Base-by-base conservation (phyloP, 805 yeast species). In the Hermanozyma aechmeae region DNA sequence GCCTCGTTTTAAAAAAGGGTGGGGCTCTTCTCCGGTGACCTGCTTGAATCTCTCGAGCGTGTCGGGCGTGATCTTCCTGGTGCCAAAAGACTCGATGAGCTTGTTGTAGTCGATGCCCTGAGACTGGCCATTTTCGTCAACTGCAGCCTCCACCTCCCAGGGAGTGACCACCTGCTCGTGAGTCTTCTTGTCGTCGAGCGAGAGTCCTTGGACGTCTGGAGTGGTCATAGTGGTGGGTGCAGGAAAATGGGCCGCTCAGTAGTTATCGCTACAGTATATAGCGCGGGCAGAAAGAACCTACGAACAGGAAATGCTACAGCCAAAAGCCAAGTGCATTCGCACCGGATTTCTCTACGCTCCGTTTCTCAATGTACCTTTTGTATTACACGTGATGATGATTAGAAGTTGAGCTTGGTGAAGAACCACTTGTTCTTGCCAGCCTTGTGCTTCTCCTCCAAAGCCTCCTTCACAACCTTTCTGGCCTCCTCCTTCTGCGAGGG, bases 381-480 rank as follows among this genome's bases (percentile, higher is more conserved):
- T 40, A 42, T 40, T 39, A 39, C 40, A 40, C 43, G 37, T 27
- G 34, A 39, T 36, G 33, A 43, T 33, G 44, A 38, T 76, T 82
- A 84, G 73, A 84, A 84, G 73, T 80, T 78, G 65, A 84, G 80
- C 76, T 92, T 92, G 70, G 95, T 79, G 87, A 92, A 92, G 79
- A 92, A 92, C 98, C 98, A 92, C 75, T 86, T 87, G 87, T 89
- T 89, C 82, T 92, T 86, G 68, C 98, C 98, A 63, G 96, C 85
- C 69, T 83, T 93, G 78, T 89, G 95, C 79, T 86, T 85, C 75
- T 89, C 95, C 76, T 92, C 98, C 62, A 92, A 89, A 65, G 95
- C 95, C 79, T 87, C 83, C 84, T 85, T 92, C 68, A 92, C 85
- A 63, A 79, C 87, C 78, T 92, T 89, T 83, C 87, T 92, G 62